Evolutionary conservation across 371 early-diverging fungal species (phyloP).

Genomic region (Mucor velutinosus): DNA sequence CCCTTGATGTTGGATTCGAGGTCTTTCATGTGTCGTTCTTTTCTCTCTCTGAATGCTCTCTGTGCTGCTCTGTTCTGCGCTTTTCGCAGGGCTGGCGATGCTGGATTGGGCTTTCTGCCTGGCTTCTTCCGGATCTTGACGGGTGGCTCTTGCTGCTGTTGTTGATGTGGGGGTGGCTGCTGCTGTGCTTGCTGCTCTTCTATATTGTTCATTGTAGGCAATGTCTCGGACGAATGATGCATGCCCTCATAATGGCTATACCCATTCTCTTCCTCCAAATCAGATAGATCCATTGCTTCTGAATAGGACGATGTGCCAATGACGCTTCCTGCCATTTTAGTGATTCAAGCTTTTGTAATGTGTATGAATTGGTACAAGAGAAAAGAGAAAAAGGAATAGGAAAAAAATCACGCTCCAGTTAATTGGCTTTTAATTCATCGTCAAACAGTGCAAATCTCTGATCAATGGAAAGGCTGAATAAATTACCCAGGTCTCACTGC

Average conservation of each 20-base stretch:
- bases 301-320: conserved; percentile 25
- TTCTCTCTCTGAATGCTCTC: conserved; percentile 80
- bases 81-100: conserved; percentile 69
- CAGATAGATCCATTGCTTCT: conserved; percentile 26
- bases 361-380: not conserved
- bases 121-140: conserved; percentile 66
- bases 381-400: not conserved
- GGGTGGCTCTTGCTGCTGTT: conserved; percentile 16
- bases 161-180: not conserved
- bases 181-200: not conserved
- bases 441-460: not conserved
- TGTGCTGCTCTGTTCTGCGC: conserved; percentile 84
- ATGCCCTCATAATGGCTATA: conserved; percentile 4
- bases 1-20: conserved; percentile 64
- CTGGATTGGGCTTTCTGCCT: conserved; percentile 80
- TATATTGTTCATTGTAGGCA: not conserved
- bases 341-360: not conserved
- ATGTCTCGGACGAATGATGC: conserved; percentile 55
- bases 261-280: conserved; percentile 19
- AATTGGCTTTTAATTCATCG: not conserved
- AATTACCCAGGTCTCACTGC: not conserved
- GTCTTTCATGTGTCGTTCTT: conserved; percentile 66
- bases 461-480: not conserved
- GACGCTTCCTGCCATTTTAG: conserved; percentile 12
- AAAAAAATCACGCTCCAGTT: not conserved